phyloP scores from a whole-genome alignment of 257 asterid species.

The Solanum ossicruentum region DNA sequence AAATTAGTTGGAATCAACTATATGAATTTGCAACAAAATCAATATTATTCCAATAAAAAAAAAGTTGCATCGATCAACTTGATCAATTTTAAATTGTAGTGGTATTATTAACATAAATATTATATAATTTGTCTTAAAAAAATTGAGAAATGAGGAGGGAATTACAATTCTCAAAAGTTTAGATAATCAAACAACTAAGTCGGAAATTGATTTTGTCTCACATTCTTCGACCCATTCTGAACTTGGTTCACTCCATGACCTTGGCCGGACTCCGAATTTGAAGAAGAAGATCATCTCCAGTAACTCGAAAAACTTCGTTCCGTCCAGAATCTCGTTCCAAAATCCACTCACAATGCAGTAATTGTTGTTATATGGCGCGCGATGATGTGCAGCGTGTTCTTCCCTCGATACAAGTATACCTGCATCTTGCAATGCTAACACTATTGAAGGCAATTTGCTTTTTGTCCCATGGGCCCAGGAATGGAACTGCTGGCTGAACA shows the following conservation, averaged over 20 bases:
- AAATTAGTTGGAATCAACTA: neutral
- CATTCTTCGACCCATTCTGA: conserved; percentile 40
- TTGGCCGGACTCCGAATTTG: conserved; percentile 53
- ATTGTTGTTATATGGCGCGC: conserved; percentile 57
- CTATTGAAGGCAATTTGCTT: conserved; percentile 51
- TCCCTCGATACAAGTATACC: conserved; percentile 52
- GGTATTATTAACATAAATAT: neutral
- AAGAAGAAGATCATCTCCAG: conserved; percentile 57
- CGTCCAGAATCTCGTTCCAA: conserved; percentile 52
- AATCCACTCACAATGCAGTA: conserved; percentile 85
- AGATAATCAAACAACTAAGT: too few relatives aligned
- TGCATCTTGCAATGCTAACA: conserved; percentile 60
- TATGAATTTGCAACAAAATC: neutral
- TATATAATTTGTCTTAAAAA: neutral
- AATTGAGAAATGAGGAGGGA: too few relatives aligned
- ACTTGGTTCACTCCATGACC: conserved; percentile 62
- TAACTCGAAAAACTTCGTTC: conserved; percentile 34
- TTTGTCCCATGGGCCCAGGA: conserved; percentile 76
- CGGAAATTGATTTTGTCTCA: neutral
- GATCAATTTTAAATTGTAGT: neutral
- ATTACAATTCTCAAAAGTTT: too few relatives aligned
- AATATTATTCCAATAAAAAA: neutral
- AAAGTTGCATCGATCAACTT: neutral
- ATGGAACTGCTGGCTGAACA: conserved; percentile 80
- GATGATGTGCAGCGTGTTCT: conserved; percentile 78